Conservation (phyloP, 257 asterid genomes). For the Capsicum rhomboideum region DNA sequence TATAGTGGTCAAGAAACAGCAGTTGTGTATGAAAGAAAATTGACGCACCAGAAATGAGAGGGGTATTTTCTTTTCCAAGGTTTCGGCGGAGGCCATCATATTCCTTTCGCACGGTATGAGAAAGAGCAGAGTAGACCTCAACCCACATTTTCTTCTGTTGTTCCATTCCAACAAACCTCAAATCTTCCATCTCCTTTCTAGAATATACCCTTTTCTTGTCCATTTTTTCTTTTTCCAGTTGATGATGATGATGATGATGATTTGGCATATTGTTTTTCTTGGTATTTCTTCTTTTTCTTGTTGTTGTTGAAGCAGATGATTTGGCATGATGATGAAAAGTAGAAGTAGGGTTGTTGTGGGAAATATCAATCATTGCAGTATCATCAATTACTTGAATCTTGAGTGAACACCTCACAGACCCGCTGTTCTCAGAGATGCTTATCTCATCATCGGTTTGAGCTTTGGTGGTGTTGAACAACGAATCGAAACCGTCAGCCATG, state of each 20-base stretch:
- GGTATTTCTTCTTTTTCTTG: background rate
- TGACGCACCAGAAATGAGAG: slow-evolving; percentile 26
- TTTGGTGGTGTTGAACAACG: background rate
- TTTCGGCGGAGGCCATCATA: slow-evolving; percentile 52
- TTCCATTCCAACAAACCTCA: slow-evolving; percentile 51
- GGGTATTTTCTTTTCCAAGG: slow-evolving; percentile 23
- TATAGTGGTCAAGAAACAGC: background rate
- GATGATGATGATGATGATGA: background rate
- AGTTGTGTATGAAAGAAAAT: no score
- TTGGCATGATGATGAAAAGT: no score
- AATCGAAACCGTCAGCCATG: background rate
- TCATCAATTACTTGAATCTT: slow-evolving; percentile 29
- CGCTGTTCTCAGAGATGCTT: background rate
- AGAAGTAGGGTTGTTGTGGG: background rate
- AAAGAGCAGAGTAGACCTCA: slow-evolving; percentile 67
- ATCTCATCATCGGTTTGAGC: background rate
- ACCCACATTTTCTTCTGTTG: slow-evolving; percentile 71
- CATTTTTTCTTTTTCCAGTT: background rate
- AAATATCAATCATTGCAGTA: slow-evolving; percentile 20
- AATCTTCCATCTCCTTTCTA: slow-evolving; percentile 49
- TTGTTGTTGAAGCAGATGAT: background rate
- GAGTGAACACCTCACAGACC: slow-evolving; percentile 14
- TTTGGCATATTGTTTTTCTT: background rate
- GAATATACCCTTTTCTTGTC: slow-evolving; percentile 36
- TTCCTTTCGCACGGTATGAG: slow-evolving; percentile 33